phyloP scores from a whole-genome alignment of 495 filamentous ascomycete species.

The Neurospora sp. region DNA sequence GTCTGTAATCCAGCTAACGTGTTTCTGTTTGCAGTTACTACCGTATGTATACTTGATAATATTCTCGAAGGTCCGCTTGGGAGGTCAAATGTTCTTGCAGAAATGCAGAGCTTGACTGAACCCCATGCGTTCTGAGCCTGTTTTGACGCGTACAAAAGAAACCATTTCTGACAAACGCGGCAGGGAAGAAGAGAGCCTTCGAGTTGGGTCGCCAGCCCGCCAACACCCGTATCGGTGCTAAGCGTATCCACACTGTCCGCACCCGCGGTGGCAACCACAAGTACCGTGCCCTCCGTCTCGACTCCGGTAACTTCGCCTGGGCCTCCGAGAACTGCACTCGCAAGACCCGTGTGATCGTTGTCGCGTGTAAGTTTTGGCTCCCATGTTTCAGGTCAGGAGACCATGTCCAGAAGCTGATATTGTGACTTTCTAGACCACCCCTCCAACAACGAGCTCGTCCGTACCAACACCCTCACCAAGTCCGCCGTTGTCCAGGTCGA shows the following conservation, averaged over 20 bases:
- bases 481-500: constrained; percentile 97
- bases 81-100: constrained; percentile 11
- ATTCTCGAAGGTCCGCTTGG: constrained; percentile 47
- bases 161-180: constrained; percentile 24
- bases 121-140: constrained; percentile 53
- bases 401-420: constrained; percentile 3
- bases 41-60: constrained; percentile 21
- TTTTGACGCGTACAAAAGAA: constrained; percentile 26
- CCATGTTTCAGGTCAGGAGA: not conserved
- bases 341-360: constrained; percentile 97
- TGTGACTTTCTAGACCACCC: constrained; percentile 54
- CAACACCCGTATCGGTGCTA: constrained; percentile 96
- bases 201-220: constrained; percentile 98
- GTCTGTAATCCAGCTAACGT: constrained; percentile 10
- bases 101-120: constrained; percentile 3
- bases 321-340: constrained; percentile 92
- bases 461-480: constrained; percentile 99
- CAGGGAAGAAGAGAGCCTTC: constrained; percentile 85
- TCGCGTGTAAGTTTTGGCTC: constrained; percentile 49
- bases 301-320: constrained; percentile 99
- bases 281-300: constrained; percentile 97
- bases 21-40: constrained; percentile 20
- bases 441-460: constrained; percentile 99
- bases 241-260: constrained; percentile 98
- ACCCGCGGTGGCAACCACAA: constrained; percentile 98